These are phyloP conservation scores for Coleophoma cylindrospora DNA, from an alignment of 2,329 filamentous ascomycete genomes.

Conservation along the genomic window DNA sequence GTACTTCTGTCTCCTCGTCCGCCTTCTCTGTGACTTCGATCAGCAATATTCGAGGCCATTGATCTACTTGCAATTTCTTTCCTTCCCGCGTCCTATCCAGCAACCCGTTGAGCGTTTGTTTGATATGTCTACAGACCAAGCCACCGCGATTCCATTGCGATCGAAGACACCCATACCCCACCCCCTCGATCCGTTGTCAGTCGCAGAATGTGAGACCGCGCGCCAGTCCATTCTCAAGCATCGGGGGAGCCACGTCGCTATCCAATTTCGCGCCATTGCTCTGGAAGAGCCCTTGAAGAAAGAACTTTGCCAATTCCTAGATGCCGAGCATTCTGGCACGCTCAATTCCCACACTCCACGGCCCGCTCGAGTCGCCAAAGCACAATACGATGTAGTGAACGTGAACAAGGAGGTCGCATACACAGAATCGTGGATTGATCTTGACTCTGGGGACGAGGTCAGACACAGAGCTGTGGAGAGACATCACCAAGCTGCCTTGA, in stretches of 20 bases:
- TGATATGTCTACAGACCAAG: conserved; percentile 9
- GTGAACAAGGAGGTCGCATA: conserved; percentile 45
- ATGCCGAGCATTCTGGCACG: conserved; percentile 36
- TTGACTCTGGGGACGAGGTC: conserved; percentile 34
- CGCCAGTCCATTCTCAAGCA: conserved; percentile 34
- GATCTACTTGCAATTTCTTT: background rate
- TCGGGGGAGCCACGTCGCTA: conserved; percentile 24
- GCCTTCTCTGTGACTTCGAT: too few relatives aligned
- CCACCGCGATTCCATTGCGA: conserved; percentile 4
- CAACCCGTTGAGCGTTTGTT: background rate
- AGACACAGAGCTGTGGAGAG: conserved; percentile 40
- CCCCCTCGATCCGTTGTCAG: conserved; percentile 40
- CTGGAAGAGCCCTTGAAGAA: conserved; percentile 48
- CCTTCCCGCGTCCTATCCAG: background rate
- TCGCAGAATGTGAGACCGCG: conserved; percentile 47
- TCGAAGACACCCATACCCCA: conserved; percentile 26
- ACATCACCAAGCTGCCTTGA: conserved; percentile 41
- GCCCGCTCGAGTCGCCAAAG: conserved; percentile 44
- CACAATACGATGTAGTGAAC: conserved; percentile 52
- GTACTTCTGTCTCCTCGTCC: too few relatives aligned
- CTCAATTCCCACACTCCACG: conserved; percentile 27
- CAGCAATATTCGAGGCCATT: background rate
- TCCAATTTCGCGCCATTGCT: conserved; percentile 56
- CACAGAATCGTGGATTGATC: conserved; percentile 46
- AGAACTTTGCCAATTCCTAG: conserved; percentile 41